Evolutionary conservation across 306 rosid species (phyloP).

Genomic region (Cotoneaster glaucophyllus): DNA sequence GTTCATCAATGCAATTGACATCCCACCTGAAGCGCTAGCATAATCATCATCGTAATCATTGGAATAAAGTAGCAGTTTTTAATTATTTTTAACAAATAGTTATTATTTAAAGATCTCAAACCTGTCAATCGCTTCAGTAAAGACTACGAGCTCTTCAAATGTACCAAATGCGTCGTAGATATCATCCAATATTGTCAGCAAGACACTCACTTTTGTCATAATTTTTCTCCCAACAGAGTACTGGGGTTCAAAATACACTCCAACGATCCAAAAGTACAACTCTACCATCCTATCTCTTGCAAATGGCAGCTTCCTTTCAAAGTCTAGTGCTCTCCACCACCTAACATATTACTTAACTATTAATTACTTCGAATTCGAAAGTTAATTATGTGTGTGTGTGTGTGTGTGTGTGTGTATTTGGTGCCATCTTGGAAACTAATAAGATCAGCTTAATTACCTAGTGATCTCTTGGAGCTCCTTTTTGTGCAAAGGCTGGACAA

Average conservation of each 20-base stretch:
- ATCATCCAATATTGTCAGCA: slow-evolving; percentile 32
- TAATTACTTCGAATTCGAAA: neutral
- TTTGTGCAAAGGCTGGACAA: slow-evolving; percentile 17
- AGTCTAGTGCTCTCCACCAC: slow-evolving; percentile 44
- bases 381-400: no score
- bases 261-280: slow-evolving; percentile 34
- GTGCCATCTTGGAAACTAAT: no score
- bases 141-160: slow-evolving; percentile 35
- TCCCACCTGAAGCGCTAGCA: slow-evolving; percentile 21
- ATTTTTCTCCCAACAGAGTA: slow-evolving; percentile 24
- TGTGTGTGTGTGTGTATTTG: no score
- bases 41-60: no score
- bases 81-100: no score
- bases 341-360: neutral
- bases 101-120: neutral
- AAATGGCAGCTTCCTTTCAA: slow-evolving; percentile 17
- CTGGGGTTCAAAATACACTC: slow-evolving; percentile 25
- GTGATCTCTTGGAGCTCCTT: slow-evolving; percentile 7
- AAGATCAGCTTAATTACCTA: slow-evolving; percentile 12
- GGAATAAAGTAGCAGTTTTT: no score
- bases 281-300: slow-evolving; percentile 45
- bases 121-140: slow-evolving; percentile 42
- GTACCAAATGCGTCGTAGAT: slow-evolving; percentile 47
- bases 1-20: neutral
- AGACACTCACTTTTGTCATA: neutral